Percentiles rank a stretch among this genome's conserved stretches.
These are phyloP conservation scores for Macrophomina tecta DNA, from an alignment of 2,329 filamentous ascomycete genomes.

Conservation along the genomic window DNA sequence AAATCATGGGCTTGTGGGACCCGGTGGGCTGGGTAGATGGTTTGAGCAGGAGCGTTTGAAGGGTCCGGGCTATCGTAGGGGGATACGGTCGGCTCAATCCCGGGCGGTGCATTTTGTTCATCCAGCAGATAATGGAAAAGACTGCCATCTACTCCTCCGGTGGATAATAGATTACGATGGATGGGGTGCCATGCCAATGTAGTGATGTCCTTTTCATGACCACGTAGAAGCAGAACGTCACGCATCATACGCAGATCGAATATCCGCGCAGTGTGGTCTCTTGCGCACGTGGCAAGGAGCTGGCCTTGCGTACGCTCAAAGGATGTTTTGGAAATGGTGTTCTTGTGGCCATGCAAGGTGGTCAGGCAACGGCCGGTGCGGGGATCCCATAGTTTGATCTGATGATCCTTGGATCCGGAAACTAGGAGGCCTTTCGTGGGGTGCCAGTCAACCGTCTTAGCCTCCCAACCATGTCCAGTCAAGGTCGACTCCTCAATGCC, in stretches of 20 bases:
- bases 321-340: conserved; percentile 89
- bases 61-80: conserved; percentile 88
- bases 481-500: conserved; percentile 83
- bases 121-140: conserved; percentile 95
- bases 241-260: conserved; percentile 99
- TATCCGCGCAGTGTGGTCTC: conserved; percentile 89
- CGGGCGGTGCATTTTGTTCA: conserved; percentile 84
- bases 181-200: conserved; percentile 93
- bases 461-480: conserved; percentile 96
- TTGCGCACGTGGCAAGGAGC: conserved; percentile 87
- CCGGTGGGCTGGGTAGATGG: conserved; percentile 90
- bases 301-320: conserved; percentile 87
- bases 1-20: conserved; percentile 89
- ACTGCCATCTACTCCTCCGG: conserved; percentile 86
- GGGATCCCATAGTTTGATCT: conserved; percentile 99
- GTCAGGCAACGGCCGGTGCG: conserved; percentile 87
- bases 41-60: conserved; percentile 78
- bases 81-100: conserved; percentile 72
- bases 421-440: conserved; percentile 91
- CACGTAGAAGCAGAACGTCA: conserved; percentile 89
- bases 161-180: conserved; percentile 86
- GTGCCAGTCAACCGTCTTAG: conserved; percentile 97
- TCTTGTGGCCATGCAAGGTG: conserved; percentile 95
- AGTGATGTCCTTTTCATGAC: conserved; percentile 95
- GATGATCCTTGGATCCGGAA: conserved; percentile 95